Evolutionary conservation across 1,139 yeast species (phyloP), one percentile per base, ranked within the genome.

Genomic region (Hemisphaericaspora lyxosophila): DNA sequence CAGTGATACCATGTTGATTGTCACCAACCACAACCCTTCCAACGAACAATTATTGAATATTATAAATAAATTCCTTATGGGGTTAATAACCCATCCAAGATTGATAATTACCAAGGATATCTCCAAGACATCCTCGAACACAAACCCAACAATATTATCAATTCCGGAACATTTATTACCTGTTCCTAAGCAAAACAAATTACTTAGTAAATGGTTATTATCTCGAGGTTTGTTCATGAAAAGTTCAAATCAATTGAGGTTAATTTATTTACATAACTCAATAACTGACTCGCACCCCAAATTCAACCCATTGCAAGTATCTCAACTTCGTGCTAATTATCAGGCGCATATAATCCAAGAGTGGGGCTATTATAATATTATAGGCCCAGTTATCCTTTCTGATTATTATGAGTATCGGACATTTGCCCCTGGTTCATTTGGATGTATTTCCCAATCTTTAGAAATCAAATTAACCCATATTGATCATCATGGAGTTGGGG

Each of bases 391-490:
- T 0, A 49, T 82, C 7, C 64, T 70, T 28, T 77, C 82, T 1
- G 85, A 83, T 51, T 63, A 74, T 32, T 82, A 66, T 48, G 94
- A 85, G 48, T 81, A 80, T 50, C 65, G 94, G 42, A 59, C 53
- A 3, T 43, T 44, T n/a, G 42, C 43, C 2, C 44, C 58, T 33
- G 46, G 48, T 14, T 53, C 59, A 2, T 58, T 53, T 36, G 84
- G 84, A 2, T 73, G 78, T 37, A 59, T 80, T 7, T 60, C 68
- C 1, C 82, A 78, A 51, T 63, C 75, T 1, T 43, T 71, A 33
- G 85, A 78, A 45, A 65, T 78, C 31, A 74, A 76, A 49, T 55
- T 77, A 11, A 55, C 59, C 12, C 57, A 62, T 26, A 52, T 64
- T 33, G 57, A 61, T 6, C 54, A 59, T 2, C 53, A 59, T 9